Evolutionary conservation across 805 yeast species (phyloP).

Genomic region (Kodamaea lidongshanica): DNA sequence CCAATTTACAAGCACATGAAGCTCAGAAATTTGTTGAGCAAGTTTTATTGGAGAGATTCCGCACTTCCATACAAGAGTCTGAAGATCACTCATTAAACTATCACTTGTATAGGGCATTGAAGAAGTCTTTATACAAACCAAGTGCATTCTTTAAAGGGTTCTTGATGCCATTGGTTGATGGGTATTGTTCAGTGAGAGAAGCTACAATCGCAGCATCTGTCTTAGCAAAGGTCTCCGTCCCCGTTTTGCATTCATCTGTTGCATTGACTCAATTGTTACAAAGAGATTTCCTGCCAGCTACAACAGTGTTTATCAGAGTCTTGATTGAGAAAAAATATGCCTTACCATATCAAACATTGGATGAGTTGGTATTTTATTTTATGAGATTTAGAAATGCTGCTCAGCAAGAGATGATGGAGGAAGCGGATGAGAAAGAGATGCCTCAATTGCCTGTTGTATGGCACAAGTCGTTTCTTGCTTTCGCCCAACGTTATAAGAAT

Average conservation of each 20-base stretch:
- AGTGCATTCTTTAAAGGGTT: conserved; percentile 97
- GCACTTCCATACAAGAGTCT: conserved; percentile 62
- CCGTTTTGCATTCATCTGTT: conserved; percentile 93
- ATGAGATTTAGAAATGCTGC: conserved; percentile 76
- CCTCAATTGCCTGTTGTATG: conserved; percentile 86
- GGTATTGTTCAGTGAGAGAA: conserved; percentile 86
- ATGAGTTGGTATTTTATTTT: conserved; percentile 88
- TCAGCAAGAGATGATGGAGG: conserved; percentile 35
- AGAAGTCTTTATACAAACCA: conserved; percentile 92
- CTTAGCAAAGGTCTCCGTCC: conserved; percentile 81
- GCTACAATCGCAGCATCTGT: conserved; percentile 95
- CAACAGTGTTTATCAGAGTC: conserved; percentile 83
- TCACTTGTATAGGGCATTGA: conserved; percentile 85
- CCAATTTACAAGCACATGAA: conserved; percentile 79
- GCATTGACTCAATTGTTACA: conserved; percentile 77
- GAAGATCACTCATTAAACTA: conserved; percentile 80
- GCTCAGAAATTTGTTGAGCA: conserved; percentile 75
- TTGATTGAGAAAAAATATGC: conserved; percentile 93
- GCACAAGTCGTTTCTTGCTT: conserved; percentile 93
- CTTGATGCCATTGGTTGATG: conserved; percentile 81
- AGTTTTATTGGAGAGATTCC: conserved; percentile 66
- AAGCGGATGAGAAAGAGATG: conserved; percentile 22
- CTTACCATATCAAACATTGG: conserved; percentile 92
- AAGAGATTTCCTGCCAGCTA: conserved; percentile 83
- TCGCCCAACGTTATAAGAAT: conserved; percentile 93